These are phyloP conservation scores for Colletotrichum camelliae DNA, from an alignment of 2,329 filamentous ascomycete genomes.

Conservation along the genomic window DNA sequence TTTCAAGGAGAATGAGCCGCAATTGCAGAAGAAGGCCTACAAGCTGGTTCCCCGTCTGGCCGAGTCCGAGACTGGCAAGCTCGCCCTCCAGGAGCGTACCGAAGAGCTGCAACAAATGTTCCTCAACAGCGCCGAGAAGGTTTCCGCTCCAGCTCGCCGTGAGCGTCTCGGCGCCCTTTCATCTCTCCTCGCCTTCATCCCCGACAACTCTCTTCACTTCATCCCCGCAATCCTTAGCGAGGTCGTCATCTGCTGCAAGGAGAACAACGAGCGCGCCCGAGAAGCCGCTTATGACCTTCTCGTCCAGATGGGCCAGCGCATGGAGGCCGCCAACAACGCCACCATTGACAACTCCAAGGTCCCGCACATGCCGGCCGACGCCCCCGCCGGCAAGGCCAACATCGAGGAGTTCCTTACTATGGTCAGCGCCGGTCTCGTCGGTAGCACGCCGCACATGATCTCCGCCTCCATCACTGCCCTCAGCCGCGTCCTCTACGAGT, in stretches of 20 bases:
- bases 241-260: constrained; percentile 95
- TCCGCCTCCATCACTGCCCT: constrained; percentile 96
- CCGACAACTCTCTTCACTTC: constrained; percentile 83
- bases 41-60: constrained; percentile 93
- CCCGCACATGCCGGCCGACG: constrained; percentile 82
- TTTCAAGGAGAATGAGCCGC: constrained; percentile 81
- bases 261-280: constrained; percentile 94
- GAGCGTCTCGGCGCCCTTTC: constrained; percentile 86
- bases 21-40: constrained; percentile 98
- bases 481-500: constrained; percentile 92
- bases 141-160: constrained; percentile 82
- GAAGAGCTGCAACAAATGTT: constrained; percentile 83
- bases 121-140: constrained; percentile 80
- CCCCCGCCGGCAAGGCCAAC: constrained; percentile 77
- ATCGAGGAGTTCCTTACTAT: constrained; percentile 98
- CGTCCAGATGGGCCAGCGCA: constrained; percentile 85
- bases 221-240: constrained; percentile 91
- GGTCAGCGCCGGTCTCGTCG: constrained; percentile 94
- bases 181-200: constrained; percentile 80
- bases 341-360: constrained; percentile 86
- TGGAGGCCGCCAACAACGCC: constrained; percentile 69
- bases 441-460: constrained; percentile 94
- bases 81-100: constrained; percentile 78
- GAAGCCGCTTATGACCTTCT: constrained; percentile 90
- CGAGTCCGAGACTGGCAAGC: constrained; percentile 76